Percentiles rank a stretch among this genome's conserved stretches.
Evolutionary conservation across 164 flowering plant species (phyloP).

Genomic region (Berberis thunbergii): DNA sequence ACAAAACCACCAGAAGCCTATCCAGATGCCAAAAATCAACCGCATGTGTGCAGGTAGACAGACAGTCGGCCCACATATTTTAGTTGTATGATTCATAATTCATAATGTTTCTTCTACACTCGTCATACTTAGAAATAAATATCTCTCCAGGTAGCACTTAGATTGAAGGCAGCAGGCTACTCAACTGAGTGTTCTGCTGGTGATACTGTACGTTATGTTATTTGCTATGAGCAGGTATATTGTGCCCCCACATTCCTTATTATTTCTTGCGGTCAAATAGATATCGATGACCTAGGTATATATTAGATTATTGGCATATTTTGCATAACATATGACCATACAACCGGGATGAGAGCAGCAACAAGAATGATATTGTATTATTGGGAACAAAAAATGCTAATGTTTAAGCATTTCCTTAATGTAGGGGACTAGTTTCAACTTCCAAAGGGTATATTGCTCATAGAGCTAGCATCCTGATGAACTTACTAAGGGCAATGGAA

Average conservation of each 20-base stretch:
- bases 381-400: background rate
- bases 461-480: constrained; percentile 97
- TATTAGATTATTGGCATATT: no score
- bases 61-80: background rate
- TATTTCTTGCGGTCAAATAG: no score
- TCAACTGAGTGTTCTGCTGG: constrained; percentile 75
- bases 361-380: background rate
- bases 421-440: constrained; percentile 50
- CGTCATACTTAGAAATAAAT: background rate
- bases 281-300: no score
- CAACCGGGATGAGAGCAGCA: background rate
- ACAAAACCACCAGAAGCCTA: constrained; percentile 95
- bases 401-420: background rate
- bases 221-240: constrained; percentile 86
- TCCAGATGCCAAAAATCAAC: constrained; percentile 94
- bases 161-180: constrained; percentile 78
- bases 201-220: constrained; percentile 86
- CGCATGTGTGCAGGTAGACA: constrained; percentile 88
- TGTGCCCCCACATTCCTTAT: background rate
- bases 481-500: constrained; percentile 55
- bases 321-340: no score
- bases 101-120: background rate
- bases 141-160: constrained; percentile 65
- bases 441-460: constrained; percentile 83
- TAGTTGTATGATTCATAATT: background rate